A percentile compares a stretch with the other conserved stretches of the same genome.
These are phyloP conservation scores for Pythium biforme DNA, from an alignment of 352 stramenopile genomes.

Conservation along the genomic window DNA sequence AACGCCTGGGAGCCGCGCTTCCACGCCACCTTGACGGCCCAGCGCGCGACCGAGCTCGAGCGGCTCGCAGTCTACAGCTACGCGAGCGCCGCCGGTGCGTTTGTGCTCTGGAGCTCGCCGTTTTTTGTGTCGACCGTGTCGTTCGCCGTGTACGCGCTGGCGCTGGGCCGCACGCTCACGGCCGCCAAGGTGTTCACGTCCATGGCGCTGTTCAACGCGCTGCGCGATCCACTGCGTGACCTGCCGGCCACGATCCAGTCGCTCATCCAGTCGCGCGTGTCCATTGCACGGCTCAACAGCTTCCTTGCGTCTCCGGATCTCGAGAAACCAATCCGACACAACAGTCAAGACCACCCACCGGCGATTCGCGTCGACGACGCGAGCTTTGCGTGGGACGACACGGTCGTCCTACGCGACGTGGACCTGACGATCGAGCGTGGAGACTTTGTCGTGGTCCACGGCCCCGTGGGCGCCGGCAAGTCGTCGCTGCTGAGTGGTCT, in stretches of 20 bases:
- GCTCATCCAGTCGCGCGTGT: conserved; percentile 19
- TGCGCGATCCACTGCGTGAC: conserved; percentile 20
- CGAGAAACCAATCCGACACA: not conserved
- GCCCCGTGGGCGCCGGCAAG: conserved; percentile 30
- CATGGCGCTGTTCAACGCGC: conserved; percentile 25
- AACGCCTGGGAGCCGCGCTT: conserved; percentile 19
- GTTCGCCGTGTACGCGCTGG: conserved; percentile 27
- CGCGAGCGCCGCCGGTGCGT: conserved; percentile 52
- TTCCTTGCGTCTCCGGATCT: not conserved
- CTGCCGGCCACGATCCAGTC: conserved; percentile 15
- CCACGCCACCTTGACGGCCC: not conserved
- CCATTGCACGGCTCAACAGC: conserved; percentile 3
- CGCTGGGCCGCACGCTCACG: conserved; percentile 18
- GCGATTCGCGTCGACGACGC: not conserved
- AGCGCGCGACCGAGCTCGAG: conserved; percentile 64
- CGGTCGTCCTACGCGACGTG: not conserved
- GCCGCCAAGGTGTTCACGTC: conserved; percentile 30
- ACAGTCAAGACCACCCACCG: no score
- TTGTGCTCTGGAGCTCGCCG: conserved; percentile 26
- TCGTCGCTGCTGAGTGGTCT: conserved; percentile 23
- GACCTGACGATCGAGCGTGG: conserved; percentile 5
- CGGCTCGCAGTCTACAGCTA: conserved; percentile 55
- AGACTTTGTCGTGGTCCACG: conserved; percentile 32
- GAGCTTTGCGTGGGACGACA: not conserved
- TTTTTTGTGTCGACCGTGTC: conserved; percentile 24